Evolutionary conservation across 2,329 filamentous ascomycete genomes (phyloP).

Genomic region (Colletotrichum falcatum): DNA sequence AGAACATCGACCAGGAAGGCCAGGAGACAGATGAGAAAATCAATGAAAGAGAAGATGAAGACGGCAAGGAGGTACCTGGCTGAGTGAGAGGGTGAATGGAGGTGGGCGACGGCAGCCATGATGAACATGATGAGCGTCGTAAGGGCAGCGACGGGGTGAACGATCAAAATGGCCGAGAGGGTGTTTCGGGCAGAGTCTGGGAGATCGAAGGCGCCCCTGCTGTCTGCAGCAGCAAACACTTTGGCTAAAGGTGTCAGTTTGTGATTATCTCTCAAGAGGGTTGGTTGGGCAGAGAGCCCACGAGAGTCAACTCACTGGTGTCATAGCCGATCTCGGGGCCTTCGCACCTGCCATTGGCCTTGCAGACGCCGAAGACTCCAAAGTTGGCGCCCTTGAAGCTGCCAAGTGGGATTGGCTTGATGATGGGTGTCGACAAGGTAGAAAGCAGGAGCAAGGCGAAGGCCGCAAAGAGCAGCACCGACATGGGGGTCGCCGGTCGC

Average conservation of each 20-base stretch:
- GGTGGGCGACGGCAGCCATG: constrained; percentile 83
- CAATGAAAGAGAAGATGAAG: constrained; percentile 87
- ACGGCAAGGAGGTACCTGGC: constrained; percentile 86
- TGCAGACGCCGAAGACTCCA: constrained; percentile 93
- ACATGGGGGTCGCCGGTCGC: constrained; percentile 91
- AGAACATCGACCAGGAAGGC: constrained; percentile 95
- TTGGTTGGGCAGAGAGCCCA: constrained; percentile 3
- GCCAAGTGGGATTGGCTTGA: constrained; percentile 86
- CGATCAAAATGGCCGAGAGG: constrained; percentile 89
- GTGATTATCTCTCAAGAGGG: background rate
- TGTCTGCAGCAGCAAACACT: constrained; percentile 41
- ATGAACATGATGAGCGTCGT: constrained; percentile 87
- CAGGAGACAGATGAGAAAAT: constrained; percentile 84
- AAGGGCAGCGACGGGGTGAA: constrained; percentile 91
- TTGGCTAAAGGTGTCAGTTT: constrained; percentile 20
- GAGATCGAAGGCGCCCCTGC: constrained; percentile 66
- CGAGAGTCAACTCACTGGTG: constrained; percentile 69
- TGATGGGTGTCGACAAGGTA: constrained; percentile 90
- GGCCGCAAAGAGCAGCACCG: constrained; percentile 84
- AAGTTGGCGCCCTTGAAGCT: constrained; percentile 82
- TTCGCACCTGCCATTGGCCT: constrained; percentile 71
- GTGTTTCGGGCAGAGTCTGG: constrained; percentile 65
- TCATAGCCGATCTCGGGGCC: constrained; percentile 86
- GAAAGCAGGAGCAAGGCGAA: constrained; percentile 89
- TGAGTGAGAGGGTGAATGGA: constrained; percentile 90